Base-by-base conservation (phyloP, 23 red algal species). In the Chondrus crispus region DNA sequence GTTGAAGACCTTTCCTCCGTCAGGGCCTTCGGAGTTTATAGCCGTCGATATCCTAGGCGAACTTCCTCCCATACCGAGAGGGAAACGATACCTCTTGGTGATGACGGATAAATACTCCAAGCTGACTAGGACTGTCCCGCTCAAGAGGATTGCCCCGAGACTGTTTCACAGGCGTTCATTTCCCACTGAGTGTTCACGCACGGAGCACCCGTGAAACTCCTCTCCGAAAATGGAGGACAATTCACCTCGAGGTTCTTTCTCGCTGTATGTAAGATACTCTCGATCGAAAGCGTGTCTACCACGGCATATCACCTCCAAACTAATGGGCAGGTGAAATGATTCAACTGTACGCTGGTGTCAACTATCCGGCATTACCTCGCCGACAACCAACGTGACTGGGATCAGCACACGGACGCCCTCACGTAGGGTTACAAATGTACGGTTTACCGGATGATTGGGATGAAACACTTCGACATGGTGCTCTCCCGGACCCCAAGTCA, bases 171-270 rank as follows among this genome's bases (percentile, higher is more conserved):
- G 6, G 62, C 36, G 3, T 87, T 87, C 38, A 28, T 48, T 10
- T 55, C 43, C 6, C 1, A 46, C n/a, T 72, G 83, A 42, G 49
- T 87, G 0, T 70, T 53, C 46, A 8, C 60, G 35, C 71, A 87
- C 20, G 83, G 83, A 2, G 63, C 83, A 2, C 62, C 83, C 1
- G 9, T 72, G 20, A 47, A 70, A 14, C 3, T 87, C 1, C 68
- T 87, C 18, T 69, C 62, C 83, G 83, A 87, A 39, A 72, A 87
- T 10, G 83, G 83, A 47, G 48, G 32, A 10, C 52, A 69, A 22
- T 16, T 85, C 2, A 40, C 81, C 1, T 85, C 55, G 1, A 62
- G 43, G 57, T 87, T 87, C 38, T 87, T 87, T 22, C 35, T 46
- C 28, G 58, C 44, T 1, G 83, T 72, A 0, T 71, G 83, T 47